Evolutionary conservation across 176 grass and related monocot genomes (phyloP).

Genomic region (Oryza punctata): DNA sequence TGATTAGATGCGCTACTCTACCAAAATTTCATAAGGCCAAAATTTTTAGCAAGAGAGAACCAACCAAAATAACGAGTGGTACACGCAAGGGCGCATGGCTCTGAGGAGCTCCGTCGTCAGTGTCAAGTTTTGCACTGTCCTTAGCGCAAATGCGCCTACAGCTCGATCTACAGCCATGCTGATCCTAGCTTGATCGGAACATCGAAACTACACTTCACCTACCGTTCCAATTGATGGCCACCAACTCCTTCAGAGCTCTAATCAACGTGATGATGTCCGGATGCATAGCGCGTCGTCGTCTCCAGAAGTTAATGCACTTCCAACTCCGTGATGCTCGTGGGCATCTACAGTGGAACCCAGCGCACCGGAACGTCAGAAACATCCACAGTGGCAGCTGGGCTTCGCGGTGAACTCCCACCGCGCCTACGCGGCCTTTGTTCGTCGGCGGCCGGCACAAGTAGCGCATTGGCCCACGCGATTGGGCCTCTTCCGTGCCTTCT

Average conservation of each 20-base stretch:
- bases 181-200: neutral
- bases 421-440: no score
- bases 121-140: neutral
- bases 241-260: neutral
- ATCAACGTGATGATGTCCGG: neutral
- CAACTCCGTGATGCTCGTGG: neutral
- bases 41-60: neutral
- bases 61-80: neutral
- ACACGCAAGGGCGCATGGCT: neutral
- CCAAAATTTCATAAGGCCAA: neutral
- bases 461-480: neutral
- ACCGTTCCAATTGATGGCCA: neutral
- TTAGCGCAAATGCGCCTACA: neutral
- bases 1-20: neutral
- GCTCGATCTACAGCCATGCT: neutral
- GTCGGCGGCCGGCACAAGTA: neutral
- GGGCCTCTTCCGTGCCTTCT: no score
- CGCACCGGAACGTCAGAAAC: no score
- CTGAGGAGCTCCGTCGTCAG: conserved; percentile 6
- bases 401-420: no score
- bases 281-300: neutral
- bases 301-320: neutral
- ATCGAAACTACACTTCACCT: neutral
- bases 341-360: neutral
- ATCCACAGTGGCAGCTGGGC: no score